phyloP scores from a whole-genome alignment of 2,329 filamentous ascomycete species.

The Trichophaea hybrida region DNA sequence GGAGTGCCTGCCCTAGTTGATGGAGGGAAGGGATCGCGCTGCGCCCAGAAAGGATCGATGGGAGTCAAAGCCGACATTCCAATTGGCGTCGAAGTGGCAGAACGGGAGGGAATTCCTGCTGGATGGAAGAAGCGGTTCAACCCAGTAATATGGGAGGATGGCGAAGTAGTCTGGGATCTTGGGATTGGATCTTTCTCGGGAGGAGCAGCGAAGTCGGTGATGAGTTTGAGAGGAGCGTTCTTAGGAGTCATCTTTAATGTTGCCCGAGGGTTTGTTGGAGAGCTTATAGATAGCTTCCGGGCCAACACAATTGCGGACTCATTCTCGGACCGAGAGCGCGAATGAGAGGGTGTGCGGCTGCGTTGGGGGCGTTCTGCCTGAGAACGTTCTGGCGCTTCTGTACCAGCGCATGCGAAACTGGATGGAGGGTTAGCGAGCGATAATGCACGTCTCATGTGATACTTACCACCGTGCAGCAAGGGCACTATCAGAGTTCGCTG shows the following conservation, averaged over 20 bases:
- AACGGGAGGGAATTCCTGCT: slow-evolving; percentile 45
- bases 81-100: slow-evolving; percentile 75
- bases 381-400: slow-evolving; percentile 13
- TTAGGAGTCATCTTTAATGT: slow-evolving; percentile 54
- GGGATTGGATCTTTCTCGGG: slow-evolving; percentile 8
- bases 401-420: slow-evolving; percentile 76
- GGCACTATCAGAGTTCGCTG: slow-evolving; percentile 74
- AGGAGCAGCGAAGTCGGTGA: slow-evolving; percentile 68
- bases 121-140: slow-evolving; percentile 33
- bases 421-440: slow-evolving; percentile 9
- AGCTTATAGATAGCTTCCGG: slow-evolving; percentile 34
- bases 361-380: slow-evolving; percentile 56
- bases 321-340: slow-evolving; percentile 44
- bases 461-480: slow-evolving; percentile 67
- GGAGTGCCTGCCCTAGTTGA: slow-evolving; percentile 49
- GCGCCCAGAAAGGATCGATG: slow-evolving; percentile 42
- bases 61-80: slow-evolving; percentile 65
- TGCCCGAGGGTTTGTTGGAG: slow-evolving; percentile 51
- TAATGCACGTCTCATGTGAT: neutral
- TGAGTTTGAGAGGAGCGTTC: slow-evolving; percentile 72
- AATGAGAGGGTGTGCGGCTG: slow-evolving; percentile 41
- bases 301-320: slow-evolving; percentile 29
- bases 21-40: slow-evolving; percentile 45
- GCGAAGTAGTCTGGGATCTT: slow-evolving; percentile 19
- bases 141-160: slow-evolving; percentile 12